A percentile compares a stretch with the other conserved stretches of the same genome.
These are phyloP conservation scores for Alternaria sp. DNA, from an alignment of 2,329 filamentous ascomycete genomes.

Conservation along the genomic window DNA sequence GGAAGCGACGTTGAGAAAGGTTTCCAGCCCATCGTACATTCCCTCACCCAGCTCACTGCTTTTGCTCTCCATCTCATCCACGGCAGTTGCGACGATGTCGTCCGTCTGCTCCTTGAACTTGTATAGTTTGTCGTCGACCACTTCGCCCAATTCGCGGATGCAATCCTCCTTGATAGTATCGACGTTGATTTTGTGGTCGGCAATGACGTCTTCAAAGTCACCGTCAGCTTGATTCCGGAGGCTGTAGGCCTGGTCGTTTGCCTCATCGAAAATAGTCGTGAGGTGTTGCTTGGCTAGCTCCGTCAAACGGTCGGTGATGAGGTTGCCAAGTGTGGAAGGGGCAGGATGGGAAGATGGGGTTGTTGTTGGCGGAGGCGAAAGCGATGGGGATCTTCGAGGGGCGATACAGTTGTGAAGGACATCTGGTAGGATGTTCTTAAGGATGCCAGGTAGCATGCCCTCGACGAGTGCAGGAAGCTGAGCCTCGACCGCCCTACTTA, in stretches of 20 bases:
- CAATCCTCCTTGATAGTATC: constrained; percentile 10
- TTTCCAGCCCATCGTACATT: background rate
- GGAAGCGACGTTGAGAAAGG: background rate
- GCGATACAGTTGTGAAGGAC: constrained; percentile 7
- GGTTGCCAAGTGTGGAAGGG: constrained; percentile 8
- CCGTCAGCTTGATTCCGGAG: constrained; percentile 14
- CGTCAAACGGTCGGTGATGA: constrained; percentile 9
- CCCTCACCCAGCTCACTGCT: background rate
- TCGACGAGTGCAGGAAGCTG: constrained; percentile 14
- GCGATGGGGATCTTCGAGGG: background rate
- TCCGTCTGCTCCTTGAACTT: constrained; percentile 11
- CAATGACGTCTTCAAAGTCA: constrained; percentile 19
- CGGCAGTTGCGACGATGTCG: constrained; percentile 4
- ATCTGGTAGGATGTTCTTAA: constrained; percentile 9
- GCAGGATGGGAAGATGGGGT: background rate
- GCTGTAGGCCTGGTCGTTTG: constrained; percentile 15
- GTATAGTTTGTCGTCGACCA: constrained; percentile 7
- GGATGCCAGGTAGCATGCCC: constrained; percentile 12
- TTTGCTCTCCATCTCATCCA: background rate
- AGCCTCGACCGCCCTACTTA: constrained; percentile 13
- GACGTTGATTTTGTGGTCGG: constrained; percentile 13
- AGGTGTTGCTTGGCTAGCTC: constrained; percentile 7
- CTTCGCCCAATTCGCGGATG: constrained; percentile 8
- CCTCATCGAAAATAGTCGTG: constrained; percentile 10
- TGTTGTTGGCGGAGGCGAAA: background rate